Evolutionary conservation across 352 stramenopile species (phyloP), one percentile per base, ranked within the genome.

Genomic region (Globisporangium orthogonon): DNA sequence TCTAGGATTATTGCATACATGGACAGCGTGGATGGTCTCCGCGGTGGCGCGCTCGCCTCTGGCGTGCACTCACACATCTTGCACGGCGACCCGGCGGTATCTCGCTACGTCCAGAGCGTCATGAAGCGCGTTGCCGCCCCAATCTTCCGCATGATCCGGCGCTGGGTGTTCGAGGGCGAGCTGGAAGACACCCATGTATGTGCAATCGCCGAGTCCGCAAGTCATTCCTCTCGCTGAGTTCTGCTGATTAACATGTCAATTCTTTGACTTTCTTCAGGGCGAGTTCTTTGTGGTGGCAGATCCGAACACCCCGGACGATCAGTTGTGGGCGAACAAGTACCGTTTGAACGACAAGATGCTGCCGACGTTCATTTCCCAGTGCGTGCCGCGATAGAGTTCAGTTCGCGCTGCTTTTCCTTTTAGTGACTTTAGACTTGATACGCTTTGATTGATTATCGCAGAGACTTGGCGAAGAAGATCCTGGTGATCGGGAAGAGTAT

Each of bases 401-500:
- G 1, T 5, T 39, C 10, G 35, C 35, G 35, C 6, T 11, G 35
- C 35, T 11, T 14, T 11, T 2, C 35, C 35, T 14, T 14, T 40
- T 11, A 11, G 2, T 43, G 10, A 17, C 37, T 43, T 13, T 4
- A 17, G 7, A 17, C 5, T 13, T 43, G 2, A 43, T 4, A 3
- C 10, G 11, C 37, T 43, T 4, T 15, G 37, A 4, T 13, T 43
- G 6, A 7, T 23, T 3, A 23, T n/a, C 1, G 37, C 58, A 95
- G 83, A 44, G 86, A 95, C 11, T 71, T 99, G 13, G 95, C 96
- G 2, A 78, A 90, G 28, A 96, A 96, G 40, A 97, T 98, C 48
- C 70, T 99, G 23, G 75, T 97, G 28, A 96, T 98, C 44, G 97
- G 97, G 41, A 98, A 98, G 69, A 97, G 93, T 45, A 98, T 99